These are phyloP conservation scores for Diaporthe ampelina DNA, from an alignment of 2,329 filamentous ascomycete genomes.

Conservation along the genomic window DNA sequence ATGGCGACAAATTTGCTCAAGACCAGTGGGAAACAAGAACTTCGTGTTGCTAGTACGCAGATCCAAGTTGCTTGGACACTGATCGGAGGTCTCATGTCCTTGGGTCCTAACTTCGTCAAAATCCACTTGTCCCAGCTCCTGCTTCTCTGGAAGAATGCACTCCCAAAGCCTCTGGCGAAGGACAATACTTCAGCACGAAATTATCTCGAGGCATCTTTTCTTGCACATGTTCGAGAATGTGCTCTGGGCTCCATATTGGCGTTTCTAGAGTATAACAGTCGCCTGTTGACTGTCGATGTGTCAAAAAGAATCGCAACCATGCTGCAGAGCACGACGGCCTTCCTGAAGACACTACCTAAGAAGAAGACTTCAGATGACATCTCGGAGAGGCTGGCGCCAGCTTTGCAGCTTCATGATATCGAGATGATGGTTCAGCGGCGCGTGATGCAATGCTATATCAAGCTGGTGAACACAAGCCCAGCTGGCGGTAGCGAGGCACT, in stretches of 20 bases:
- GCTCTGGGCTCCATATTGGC: conserved; percentile 91
- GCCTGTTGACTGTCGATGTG: conserved; percentile 91
- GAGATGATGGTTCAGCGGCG: conserved; percentile 93
- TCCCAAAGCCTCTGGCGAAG: conserved; percentile 93
- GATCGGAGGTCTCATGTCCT: conserved; percentile 95
- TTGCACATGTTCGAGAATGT: conserved; percentile 95
- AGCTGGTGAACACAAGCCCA: conserved; percentile 89
- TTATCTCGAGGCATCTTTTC: conserved; percentile 89
- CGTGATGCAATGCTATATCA: conserved; percentile 94
- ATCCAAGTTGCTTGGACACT: conserved; percentile 98
- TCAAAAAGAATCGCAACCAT: conserved; percentile 93
- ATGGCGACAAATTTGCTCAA: conserved; percentile 95
- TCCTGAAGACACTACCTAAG: conserved; percentile 85
- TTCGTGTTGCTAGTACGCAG: conserved; percentile 92
- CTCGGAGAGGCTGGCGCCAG: conserved; percentile 84
- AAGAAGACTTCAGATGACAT: conserved; percentile 92
- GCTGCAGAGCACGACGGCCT: conserved; percentile 94
- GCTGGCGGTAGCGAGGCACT: conserved; percentile 87
- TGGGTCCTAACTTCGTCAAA: conserved; percentile 98
- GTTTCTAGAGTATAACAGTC: conserved; percentile 93
- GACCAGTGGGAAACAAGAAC: conserved; percentile 89
- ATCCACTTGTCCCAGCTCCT: conserved; percentile 96
- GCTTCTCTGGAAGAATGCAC: conserved; percentile 95
- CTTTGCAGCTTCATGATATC: conserved; percentile 89
- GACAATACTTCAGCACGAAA: conserved; percentile 90